Evolutionary conservation across 2,329 filamentous ascomycete genomes (phyloP), one percentile per base, ranked within the genome.

Genomic region (Diaporthe helianthi): DNA sequence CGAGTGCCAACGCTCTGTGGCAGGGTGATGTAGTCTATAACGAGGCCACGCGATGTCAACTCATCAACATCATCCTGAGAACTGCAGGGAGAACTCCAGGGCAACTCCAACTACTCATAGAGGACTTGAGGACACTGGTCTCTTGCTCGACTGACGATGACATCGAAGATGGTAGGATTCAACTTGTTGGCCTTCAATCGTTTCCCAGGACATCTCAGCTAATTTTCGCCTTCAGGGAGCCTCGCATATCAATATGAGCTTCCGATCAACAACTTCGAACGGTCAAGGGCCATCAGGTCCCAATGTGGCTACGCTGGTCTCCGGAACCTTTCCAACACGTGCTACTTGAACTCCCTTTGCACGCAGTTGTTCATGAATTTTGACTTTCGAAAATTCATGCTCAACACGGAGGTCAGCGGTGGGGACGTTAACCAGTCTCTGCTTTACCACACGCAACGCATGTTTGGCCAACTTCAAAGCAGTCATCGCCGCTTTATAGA

Each of bases 311-410:
- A 97, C 77, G 89, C 92, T n/a, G 96, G 96, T 1, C 80, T 99
- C n/a, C 87, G 87, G 68, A 99, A 99, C 75, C 86, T 98, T 19
- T 96, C 93, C 12, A 97, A 98, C 77, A 98, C 97, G 0, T 99
- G 96, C 80, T 99, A 99, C 78, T 87, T 98, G 77, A 99, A 99
- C 78, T 98, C 96, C 0, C 83, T 99, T 0, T 86, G 98, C 71
- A 95, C 94, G 0, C 96, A 99, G 77, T 87, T 99, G 0, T 99
- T 95, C 83, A 98, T 98, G 93, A 98, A 99, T 76, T 82, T 92
- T 19, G 86, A 89, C 8, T 98, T 99, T 76, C 90, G 96, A 22
- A 86, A 88, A 19, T 97, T 98, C 78, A 92, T 99, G 74, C 84
- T 98, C 71, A 80, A 84, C 68, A 83, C 87, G n/a, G 79, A 84